Evolutionary conservation across 345 rosid genomes (phyloP), one percentile per base, ranked within the genome.

Genomic region (Rhizophora apiculata): DNA sequence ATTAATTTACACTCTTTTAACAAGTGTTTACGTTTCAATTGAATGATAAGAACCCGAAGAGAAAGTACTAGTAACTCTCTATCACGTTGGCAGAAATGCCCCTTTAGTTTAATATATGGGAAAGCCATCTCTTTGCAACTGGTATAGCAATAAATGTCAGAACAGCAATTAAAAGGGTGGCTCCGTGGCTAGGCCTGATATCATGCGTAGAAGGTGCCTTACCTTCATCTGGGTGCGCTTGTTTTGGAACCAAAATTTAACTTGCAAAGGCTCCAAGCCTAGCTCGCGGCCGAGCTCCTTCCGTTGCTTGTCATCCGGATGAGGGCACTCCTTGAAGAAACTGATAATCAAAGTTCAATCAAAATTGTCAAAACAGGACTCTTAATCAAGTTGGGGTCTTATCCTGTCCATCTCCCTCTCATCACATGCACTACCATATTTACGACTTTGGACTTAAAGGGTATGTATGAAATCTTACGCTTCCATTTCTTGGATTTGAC

Each of bases 181-280:
- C 48, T 39, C 48, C 48, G 4, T 39, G 48, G 16, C 48, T 2
- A 16, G 11, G 11, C 48, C 48, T 39, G 48, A 9, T 39, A 39
- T 39, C 13, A 11, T 11, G 6, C 15, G 10, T 22, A 55, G 59
- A 4, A 20, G 20, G 51, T 13, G 57, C 29, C 18, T 60, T 76
- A 91, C 98, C 98, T 94, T 94, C 93, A 89, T 87, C 80, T 91
- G 98, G 19, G 98, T 94, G 20, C 97, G 98, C 78, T 89, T 91
- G 83, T 91, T 94, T 84, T 94, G 98, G 81, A 94, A 94, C 98
- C 98, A 94, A 75, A 94, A 94, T 70, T 94, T 94, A 68, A 94
- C 84, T 74, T 94, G 98, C 69, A 89, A 74, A 63, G 95, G 93
- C 74, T 94, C 97, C 56, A 94, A 69, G 53, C 78, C 83, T 59